Conservation (phyloP, 768 basidiomycete species). For the Vishniacozyma victoriae region DNA sequence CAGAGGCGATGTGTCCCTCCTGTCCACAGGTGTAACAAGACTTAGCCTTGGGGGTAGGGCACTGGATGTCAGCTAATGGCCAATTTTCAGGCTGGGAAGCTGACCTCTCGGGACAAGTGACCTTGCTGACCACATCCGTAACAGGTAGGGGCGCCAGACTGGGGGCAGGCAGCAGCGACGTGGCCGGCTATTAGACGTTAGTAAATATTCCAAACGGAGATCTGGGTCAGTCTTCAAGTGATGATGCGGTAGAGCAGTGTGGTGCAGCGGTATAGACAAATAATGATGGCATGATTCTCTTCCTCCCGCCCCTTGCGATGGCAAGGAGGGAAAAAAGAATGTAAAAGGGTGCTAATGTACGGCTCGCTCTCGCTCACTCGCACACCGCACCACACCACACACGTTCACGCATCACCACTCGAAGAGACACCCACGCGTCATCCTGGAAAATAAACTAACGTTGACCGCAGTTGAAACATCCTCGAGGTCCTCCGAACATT, state of each 20-base stretch:
- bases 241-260: too few relatives aligned
- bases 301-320: too few relatives aligned
- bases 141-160: conserved; percentile 39
- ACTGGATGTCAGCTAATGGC: conserved; percentile 11
- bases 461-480: not conserved
- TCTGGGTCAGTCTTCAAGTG: too few relatives aligned
- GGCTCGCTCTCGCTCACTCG: not conserved
- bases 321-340: too few relatives aligned
- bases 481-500: not conserved
- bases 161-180: conserved; percentile 42
- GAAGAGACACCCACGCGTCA: not conserved
- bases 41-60: conserved; percentile 45
- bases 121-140: conserved; percentile 45
- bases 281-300: too few relatives aligned
- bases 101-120: conserved; percentile 41
- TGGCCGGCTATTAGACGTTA: conserved; percentile 43
- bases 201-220: too few relatives aligned
- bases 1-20: conserved; percentile 45
- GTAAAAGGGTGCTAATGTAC: too few relatives aligned
- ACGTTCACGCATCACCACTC: not conserved
- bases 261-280: too few relatives aligned
- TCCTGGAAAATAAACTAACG: not conserved
- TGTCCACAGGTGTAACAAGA: conserved; percentile 46
- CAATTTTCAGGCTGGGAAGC: not conserved
- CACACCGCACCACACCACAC: conserved; percentile 2